These are phyloP conservation scores for Claviceps sorghi DNA, from an alignment of 2,329 filamentous ascomycete genomes.

Conservation along the genomic window DNA sequence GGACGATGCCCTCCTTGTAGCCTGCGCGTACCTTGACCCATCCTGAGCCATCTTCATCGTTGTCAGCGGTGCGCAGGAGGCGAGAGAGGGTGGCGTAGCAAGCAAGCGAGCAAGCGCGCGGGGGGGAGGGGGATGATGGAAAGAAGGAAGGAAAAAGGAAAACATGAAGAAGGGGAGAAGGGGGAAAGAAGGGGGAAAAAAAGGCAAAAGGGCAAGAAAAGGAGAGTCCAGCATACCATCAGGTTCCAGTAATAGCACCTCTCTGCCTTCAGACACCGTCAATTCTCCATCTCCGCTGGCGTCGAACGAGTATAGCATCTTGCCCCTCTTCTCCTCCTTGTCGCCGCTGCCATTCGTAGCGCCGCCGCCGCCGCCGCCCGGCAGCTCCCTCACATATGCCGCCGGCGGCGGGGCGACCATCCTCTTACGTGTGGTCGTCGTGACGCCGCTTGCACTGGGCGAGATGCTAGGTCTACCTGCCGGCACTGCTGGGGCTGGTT, in stretches of 20 bases:
- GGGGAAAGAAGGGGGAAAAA: neutral
- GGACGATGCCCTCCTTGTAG: slow-evolving; percentile 70
- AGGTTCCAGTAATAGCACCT: slow-evolving; percentile 65
- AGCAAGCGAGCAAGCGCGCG: too few relatives aligned
- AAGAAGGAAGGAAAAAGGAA: too few relatives aligned
- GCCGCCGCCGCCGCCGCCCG: slow-evolving; percentile 35
- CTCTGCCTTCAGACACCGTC: slow-evolving; percentile 61
- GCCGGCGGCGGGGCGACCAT: slow-evolving; percentile 78
- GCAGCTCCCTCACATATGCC: slow-evolving; percentile 59
- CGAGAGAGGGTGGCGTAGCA: neutral
- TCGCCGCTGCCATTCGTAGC: slow-evolving; percentile 25
- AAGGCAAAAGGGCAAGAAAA: neutral
- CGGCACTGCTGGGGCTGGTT: slow-evolving; percentile 10
- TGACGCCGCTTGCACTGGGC: slow-evolving; percentile 13
- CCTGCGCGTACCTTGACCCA: slow-evolving; percentile 77
- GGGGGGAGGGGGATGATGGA: too few relatives aligned
- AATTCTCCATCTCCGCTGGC: slow-evolving; percentile 70
- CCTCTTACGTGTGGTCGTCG: slow-evolving; percentile 37
- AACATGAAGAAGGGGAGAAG: too few relatives aligned
- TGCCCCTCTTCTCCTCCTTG: slow-evolving; percentile 47
- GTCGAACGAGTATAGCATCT: slow-evolving; percentile 82
- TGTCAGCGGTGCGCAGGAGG: neutral
- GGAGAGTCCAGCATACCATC: slow-evolving; percentile 49
- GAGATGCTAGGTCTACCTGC: slow-evolving; percentile 15
- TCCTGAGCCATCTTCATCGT: slow-evolving; percentile 60